These are phyloP conservation scores for Spizellomyces punctatus DNA, from an alignment of 192 early-diverging fungal species.

Conservation along the genomic window DNA sequence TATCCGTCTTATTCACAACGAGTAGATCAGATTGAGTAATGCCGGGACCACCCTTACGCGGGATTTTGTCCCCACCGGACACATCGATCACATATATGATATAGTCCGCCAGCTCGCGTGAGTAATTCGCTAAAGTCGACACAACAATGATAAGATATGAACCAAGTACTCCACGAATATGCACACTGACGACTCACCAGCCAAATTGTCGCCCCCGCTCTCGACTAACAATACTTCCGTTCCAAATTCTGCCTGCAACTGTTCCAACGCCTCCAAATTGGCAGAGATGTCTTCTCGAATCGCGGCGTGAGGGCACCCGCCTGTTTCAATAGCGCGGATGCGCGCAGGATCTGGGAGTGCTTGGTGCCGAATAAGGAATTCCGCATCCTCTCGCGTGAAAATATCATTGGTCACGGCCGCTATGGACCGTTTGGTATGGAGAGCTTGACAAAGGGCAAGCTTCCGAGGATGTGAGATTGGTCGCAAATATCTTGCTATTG, in stretches of 20 bases:
- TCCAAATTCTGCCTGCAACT: slow-evolving; percentile 82
- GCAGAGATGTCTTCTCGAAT: slow-evolving; percentile 96
- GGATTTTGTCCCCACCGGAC: slow-evolving; percentile 95
- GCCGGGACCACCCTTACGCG: slow-evolving; percentile 97
- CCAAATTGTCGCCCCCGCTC: slow-evolving; percentile 92
- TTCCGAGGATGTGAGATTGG: background rate
- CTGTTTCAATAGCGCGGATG: slow-evolving; percentile 94
- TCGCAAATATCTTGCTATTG: background rate
- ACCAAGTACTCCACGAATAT: background rate
- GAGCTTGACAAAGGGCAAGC: slow-evolving; percentile 82
- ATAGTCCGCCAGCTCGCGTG: slow-evolving; percentile 76
- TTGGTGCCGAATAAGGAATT: slow-evolving; percentile 88
- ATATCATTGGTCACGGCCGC: slow-evolving; percentile 98
- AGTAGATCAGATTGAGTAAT: slow-evolving; percentile 95
- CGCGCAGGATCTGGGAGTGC: slow-evolving; percentile 81
- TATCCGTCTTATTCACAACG: slow-evolving; percentile 96
- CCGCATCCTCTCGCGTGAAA: slow-evolving; percentile 93
- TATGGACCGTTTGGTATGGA: slow-evolving; percentile 81
- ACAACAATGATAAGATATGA: slow-evolving; percentile 6
- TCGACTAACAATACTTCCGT: slow-evolving; percentile 87
- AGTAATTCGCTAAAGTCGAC: slow-evolving; percentile 52
- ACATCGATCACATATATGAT: slow-evolving; percentile 99
- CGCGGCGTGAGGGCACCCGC: slow-evolving; percentile 95
- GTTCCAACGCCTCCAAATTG: slow-evolving; percentile 87
- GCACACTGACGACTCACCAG: slow-evolving; percentile 42